Evolutionary conservation across 768 basidiomycete genomes (phyloP).

Genomic region (Leccinum olivaceopallidum): DNA sequence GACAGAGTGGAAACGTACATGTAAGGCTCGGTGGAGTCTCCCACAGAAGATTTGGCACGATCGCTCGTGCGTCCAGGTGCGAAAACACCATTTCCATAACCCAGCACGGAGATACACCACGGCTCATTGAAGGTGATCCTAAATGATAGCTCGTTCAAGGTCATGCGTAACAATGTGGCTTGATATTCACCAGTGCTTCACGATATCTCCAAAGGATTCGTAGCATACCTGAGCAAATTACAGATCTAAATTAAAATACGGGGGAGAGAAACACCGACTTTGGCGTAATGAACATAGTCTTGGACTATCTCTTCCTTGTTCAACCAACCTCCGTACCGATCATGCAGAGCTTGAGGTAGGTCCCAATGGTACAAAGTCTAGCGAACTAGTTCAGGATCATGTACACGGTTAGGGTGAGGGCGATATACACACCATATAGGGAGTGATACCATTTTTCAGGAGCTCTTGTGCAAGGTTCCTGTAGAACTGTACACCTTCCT

Average conservation of each 20-base stretch:
- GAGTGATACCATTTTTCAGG: constrained; percentile 62
- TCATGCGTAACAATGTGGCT: background rate
- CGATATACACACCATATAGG: constrained; percentile 56
- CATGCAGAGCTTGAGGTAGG: background rate
- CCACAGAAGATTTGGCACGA: constrained; percentile 58
- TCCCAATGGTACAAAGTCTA: constrained; percentile 2
- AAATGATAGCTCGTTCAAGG: constrained; percentile 18
- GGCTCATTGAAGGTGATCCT: constrained; percentile 85
- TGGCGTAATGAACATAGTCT: constrained; percentile 67
- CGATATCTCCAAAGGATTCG: constrained; percentile 73
- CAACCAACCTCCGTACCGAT: background rate
- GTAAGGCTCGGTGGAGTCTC: constrained; percentile 71
- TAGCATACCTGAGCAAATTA: constrained; percentile 59
- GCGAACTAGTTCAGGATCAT: background rate
- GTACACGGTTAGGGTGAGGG: background rate
- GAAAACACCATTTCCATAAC: constrained; percentile 71
- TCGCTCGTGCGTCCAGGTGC: constrained; percentile 74
- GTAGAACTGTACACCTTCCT: constrained; percentile 71
- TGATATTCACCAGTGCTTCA: constrained; percentile 64
- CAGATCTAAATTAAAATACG: background rate
- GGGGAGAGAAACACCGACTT: constrained; percentile 28
- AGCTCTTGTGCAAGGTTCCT: constrained; percentile 70
- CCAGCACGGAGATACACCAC: constrained; percentile 69
- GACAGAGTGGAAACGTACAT: constrained; percentile 47
- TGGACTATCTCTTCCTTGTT: constrained; percentile 32